phyloP scores from a whole-genome alignment of 495 filamentous ascomycete genomes.

The Penicillium coprophilum region DNA sequence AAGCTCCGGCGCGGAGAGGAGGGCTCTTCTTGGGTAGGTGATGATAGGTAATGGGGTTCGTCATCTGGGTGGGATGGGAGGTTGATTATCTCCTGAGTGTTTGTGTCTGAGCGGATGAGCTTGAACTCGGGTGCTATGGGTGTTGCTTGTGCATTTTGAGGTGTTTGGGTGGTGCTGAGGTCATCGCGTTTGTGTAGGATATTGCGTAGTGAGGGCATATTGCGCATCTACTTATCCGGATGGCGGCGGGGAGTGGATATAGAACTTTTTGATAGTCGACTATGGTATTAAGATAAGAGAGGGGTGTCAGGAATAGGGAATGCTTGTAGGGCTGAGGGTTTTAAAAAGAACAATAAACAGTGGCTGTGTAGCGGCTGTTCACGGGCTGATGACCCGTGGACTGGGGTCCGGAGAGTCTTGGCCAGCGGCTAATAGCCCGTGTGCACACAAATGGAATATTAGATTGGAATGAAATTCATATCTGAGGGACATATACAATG shows the following conservation, averaged over 20 bases:
- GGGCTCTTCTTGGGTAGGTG: slow-evolving; percentile 12
- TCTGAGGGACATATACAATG: background rate
- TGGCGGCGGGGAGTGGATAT: slow-evolving; percentile 3
- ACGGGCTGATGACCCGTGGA: background rate
- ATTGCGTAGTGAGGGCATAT: slow-evolving; percentile 68
- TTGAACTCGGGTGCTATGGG: slow-evolving; percentile 67
- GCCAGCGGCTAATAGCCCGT: slow-evolving; percentile 5
- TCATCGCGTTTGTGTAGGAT: slow-evolving; percentile 74
- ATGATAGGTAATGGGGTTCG: slow-evolving; percentile 2
- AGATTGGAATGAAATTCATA: background rate
- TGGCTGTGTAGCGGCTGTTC: background rate
- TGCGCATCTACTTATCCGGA: slow-evolving; percentile 14
- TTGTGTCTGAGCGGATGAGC: slow-evolving; percentile 81
- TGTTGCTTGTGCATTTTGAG: slow-evolving; percentile 11
- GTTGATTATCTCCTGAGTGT: slow-evolving; percentile 71
- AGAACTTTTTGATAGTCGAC: slow-evolving; percentile 2
- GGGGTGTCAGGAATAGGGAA: no score
- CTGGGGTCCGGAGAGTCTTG: slow-evolving; percentile 12
- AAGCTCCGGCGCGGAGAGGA: slow-evolving; percentile 47
- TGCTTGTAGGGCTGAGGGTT: background rate
- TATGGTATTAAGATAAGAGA: background rate
- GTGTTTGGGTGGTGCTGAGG: slow-evolving; percentile 21
- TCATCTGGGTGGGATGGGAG: slow-evolving; percentile 58
- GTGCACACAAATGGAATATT: background rate
- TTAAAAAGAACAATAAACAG: background rate